Conservation (phyloP, 257 asterid species). For the Schizonepeta tenuifolia region DNA sequence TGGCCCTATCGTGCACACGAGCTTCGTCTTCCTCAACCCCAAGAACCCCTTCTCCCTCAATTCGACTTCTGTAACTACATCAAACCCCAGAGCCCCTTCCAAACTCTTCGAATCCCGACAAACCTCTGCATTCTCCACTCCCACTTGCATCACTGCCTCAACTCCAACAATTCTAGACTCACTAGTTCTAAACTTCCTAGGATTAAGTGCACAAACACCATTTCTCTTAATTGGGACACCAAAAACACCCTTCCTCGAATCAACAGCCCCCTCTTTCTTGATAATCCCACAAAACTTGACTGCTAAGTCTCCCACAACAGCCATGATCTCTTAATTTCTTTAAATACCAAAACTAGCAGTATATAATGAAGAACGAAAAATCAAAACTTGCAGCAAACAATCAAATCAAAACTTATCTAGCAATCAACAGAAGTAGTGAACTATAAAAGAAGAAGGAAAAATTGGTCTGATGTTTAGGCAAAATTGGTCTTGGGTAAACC, state of each 20-base stretch:
- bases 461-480: constrained; percentile 1
- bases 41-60: constrained; percentile 71
- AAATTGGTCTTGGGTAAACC: constrained; percentile 39
- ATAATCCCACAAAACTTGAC: constrained; percentile 40
- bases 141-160: constrained; percentile 58
- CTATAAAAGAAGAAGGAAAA: neutral
- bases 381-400: constrained; percentile 2
- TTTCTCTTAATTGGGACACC: constrained; percentile 41
- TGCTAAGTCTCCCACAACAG: constrained; percentile 55
- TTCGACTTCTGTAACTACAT: constrained; percentile 72
- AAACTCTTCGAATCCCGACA: constrained; percentile 33
- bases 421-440: neutral
- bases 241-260: constrained; percentile 40
- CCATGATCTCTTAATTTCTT: constrained; percentile 41
- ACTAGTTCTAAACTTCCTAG: constrained; percentile 35
- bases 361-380: neutral
- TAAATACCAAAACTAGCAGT: neutral
- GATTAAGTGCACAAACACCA: constrained; percentile 29
- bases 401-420: neutral
- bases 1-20: constrained; percentile 85
- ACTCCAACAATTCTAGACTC: constrained; percentile 34
- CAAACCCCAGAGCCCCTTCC: constrained; percentile 54
- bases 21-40: constrained; percentile 91
- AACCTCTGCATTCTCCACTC: constrained; percentile 44
- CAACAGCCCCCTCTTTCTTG: constrained; percentile 37